Evolutionary conservation across 2,329 filamentous ascomycete genomes (phyloP).

Genomic region (Fusarium euwallaceae): DNA sequence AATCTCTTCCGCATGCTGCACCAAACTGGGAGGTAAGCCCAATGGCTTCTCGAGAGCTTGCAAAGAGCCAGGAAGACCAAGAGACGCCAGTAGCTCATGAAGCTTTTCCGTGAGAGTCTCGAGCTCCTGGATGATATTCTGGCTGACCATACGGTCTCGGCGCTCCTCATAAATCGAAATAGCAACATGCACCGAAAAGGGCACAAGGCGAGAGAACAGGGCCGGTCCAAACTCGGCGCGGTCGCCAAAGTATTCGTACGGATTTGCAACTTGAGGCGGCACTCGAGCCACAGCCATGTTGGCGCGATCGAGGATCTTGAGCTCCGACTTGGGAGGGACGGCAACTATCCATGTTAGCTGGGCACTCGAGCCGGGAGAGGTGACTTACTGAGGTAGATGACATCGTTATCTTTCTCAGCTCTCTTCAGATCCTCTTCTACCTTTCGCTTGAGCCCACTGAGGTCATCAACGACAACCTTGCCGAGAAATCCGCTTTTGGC

Average conservation of each 20-base stretch:
- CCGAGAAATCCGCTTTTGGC: constrained; percentile 79
- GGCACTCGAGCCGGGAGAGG: accelerated
- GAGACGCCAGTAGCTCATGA: constrained; percentile 81
- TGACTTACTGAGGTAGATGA: constrained; percentile 84
- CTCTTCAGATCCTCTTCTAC: constrained; percentile 90
- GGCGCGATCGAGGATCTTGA: constrained; percentile 87
- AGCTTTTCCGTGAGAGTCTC: constrained; percentile 85
- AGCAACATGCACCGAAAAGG: constrained; percentile 94
- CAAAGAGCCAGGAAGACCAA: constrained; percentile 91
- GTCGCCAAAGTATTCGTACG: constrained; percentile 84
- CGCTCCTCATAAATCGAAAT: constrained; percentile 96
- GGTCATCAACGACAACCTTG: constrained; percentile 83
- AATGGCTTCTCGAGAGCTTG: constrained; percentile 96
- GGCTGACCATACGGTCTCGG: constrained; percentile 89
- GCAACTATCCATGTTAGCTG: constrained; percentile 65
- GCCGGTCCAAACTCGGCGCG: constrained; percentile 84
- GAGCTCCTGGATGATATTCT: constrained; percentile 86
- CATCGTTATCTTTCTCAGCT: constrained; percentile 95
- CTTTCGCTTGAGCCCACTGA: constrained; percentile 84
- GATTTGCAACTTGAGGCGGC: constrained; percentile 85
- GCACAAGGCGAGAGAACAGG: constrained; percentile 91
- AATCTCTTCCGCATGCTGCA: constrained; percentile 94
- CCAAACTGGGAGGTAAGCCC: constrained; percentile 85
- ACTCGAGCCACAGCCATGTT: constrained; percentile 87
- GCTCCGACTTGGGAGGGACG: constrained; percentile 88